phyloP scores from a whole-genome alignment of 2,329 filamentous ascomycete genomes.

The Phoma sp. region DNA sequence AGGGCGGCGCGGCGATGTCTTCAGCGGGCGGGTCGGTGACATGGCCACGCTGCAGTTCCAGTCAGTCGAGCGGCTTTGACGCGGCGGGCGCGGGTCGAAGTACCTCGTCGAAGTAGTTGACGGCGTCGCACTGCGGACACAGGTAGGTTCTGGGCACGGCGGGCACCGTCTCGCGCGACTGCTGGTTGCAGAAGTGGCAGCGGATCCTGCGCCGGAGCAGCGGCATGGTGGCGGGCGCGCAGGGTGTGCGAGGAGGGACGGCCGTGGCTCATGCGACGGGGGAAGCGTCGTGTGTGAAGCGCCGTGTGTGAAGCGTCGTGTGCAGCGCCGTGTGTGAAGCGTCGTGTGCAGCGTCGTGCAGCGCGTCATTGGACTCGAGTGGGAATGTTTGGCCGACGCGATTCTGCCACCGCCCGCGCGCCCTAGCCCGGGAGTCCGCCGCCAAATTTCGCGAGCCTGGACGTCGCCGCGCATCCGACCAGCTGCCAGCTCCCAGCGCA shows the following conservation, averaged over 20 bases:
- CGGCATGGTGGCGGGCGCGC: slow-evolving; percentile 31
- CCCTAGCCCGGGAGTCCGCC: slow-evolving; percentile 10
- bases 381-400: too few relatives aligned
- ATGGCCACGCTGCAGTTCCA: slow-evolving; percentile 74
- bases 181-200: slow-evolving; percentile 46
- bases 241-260: too few relatives aligned
- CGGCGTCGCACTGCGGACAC: slow-evolving; percentile 75
- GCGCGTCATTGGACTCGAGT: slow-evolving; percentile 4
- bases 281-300: too few relatives aligned
- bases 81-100: background rate
- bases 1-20: slow-evolving; percentile 44
- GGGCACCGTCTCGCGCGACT: slow-evolving; percentile 30
- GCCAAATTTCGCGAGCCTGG: slow-evolving; percentile 24
- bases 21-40: slow-evolving; percentile 83
- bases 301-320: too few relatives aligned
- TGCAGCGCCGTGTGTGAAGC: too few relatives aligned
- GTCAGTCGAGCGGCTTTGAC: slow-evolving; percentile 4
- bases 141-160: slow-evolving; percentile 34
- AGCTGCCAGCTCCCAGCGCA: background rate
- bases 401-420: slow-evolving; percentile 30
- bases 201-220: slow-evolving; percentile 45
- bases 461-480: background rate
- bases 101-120: slow-evolving; percentile 90
- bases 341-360: background rate
- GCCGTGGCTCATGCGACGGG: too few relatives aligned